Conservation (phyloP, 306 rosid genomes). For the Pachyrhizus erosus region DNA sequence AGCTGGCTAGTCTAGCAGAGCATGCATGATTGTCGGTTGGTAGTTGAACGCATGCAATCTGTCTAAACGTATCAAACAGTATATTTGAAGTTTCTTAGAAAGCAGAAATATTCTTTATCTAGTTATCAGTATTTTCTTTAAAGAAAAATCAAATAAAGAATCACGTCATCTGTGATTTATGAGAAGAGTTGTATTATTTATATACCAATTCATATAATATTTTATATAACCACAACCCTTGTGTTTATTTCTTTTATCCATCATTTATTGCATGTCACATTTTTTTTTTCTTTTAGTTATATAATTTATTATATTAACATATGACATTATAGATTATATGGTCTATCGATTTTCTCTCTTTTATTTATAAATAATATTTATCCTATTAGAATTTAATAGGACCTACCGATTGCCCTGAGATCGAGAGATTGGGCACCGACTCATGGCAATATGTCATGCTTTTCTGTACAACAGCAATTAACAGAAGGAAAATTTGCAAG, state of each 20-base stretch:
- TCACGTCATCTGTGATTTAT: not conserved
- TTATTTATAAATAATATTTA: too few relatives aligned
- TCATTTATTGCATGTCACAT: not conserved
- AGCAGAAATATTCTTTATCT: not conserved
- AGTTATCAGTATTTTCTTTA: not conserved
- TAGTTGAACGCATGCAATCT: conserved; percentile 44
- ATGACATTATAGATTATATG: too few relatives aligned
- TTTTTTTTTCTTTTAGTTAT: not conserved
- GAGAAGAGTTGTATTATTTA: not conserved
- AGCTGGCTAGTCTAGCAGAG: conserved; percentile 10
- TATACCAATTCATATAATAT: not conserved
- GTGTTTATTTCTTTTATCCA: too few relatives aligned
- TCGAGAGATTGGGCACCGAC: not conserved
- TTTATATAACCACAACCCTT: not conserved
- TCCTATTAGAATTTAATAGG: not conserved
- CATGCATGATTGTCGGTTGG: conserved; percentile 46
- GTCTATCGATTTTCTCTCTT: too few relatives aligned
- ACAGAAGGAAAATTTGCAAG: not conserved
- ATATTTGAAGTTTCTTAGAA: conserved; percentile 30
- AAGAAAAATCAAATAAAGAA: not conserved
- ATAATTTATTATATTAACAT: too few relatives aligned
- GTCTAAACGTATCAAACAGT: conserved; percentile 31
- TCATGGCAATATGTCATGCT: not conserved
- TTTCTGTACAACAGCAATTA: not conserved
- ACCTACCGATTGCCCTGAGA: not conserved